phyloP scores from a whole-genome alignment of 331 rosid genomes.

The Acacia concinna region DNA sequence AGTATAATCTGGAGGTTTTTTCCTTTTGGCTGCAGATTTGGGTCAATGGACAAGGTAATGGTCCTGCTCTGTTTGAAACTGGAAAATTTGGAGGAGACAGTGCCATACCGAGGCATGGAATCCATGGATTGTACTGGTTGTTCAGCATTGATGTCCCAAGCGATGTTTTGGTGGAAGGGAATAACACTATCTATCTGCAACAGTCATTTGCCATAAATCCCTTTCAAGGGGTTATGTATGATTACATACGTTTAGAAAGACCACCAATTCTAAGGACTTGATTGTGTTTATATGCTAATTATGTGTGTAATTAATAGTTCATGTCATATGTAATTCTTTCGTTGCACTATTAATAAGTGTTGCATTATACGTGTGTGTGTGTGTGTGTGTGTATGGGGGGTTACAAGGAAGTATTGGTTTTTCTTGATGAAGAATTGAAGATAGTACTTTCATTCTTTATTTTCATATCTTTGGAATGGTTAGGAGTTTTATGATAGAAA shows the following conservation, averaged over 20 bases:
- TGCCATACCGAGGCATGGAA: conserved; percentile 87
- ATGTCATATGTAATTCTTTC: conserved; percentile 9
- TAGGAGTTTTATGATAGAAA: not conserved
- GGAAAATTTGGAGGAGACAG: conserved; percentile 63
- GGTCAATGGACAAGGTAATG: conserved; percentile 36
- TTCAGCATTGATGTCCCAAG: conserved; percentile 48
- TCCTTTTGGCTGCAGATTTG: conserved; percentile 41
- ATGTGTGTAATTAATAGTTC: conserved; percentile 18
- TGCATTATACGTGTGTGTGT: not conserved
- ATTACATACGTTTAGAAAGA: conserved; percentile 77
- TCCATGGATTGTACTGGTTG: conserved; percentile 77
- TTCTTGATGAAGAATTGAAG: not conserved
- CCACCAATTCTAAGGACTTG: conserved; percentile 41
- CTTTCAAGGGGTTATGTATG: conserved; percentile 83
- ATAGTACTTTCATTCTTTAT: not conserved
- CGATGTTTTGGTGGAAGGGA: conserved; percentile 38
- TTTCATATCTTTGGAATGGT: not conserved
- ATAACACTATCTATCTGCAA: conserved; percentile 58
- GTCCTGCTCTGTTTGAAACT: conserved; percentile 41
- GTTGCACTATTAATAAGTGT: not conserved
- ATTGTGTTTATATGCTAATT: conserved; percentile 18
- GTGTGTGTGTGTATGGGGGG: not conserved
- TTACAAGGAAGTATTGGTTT: not conserved
- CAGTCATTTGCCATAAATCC: conserved; percentile 45
- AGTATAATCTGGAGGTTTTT: not conserved